Evolutionary conservation across 129 eudicot genomes (phyloP).

Genomic region (Chrysanthemum lavandulifolium): DNA sequence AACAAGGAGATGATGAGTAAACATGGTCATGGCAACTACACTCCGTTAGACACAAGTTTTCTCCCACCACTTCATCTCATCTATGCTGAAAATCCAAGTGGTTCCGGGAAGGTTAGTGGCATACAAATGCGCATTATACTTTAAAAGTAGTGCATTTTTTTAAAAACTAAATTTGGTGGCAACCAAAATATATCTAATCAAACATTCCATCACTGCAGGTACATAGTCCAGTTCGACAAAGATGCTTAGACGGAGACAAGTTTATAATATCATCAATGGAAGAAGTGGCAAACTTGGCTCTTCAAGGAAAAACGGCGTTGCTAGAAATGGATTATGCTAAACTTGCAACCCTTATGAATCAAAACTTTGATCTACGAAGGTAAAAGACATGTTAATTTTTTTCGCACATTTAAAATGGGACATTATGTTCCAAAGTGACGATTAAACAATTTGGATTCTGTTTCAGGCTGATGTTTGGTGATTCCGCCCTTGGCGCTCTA

Average conservation of each 20-base stretch:
- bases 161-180: background rate
- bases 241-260: constrained; percentile 88
- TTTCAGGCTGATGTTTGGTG: constrained; percentile 87
- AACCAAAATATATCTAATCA: background rate
- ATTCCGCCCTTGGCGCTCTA: constrained; percentile 68
- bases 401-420: background rate
- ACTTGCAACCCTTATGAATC: constrained; percentile 86
- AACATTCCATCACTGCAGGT: constrained; percentile 44
- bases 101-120: constrained; percentile 85
- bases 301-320: constrained; percentile 71
- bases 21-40: constrained; percentile 71
- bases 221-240: constrained; percentile 85
- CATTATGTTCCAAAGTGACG: background rate
- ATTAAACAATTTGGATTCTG: background rate
- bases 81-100: constrained; percentile 98
- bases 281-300: constrained; percentile 74
- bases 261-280: constrained; percentile 71
- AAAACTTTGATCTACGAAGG: constrained; percentile 91
- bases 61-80: constrained; percentile 91
- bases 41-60: constrained; percentile 67
- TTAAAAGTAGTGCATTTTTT: background rate
- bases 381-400: constrained; percentile 19
- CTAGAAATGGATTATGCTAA: constrained; percentile 58
- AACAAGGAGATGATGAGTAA: constrained; percentile 65
- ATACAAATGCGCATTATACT: background rate